phyloP scores from a whole-genome alignment of 2,329 filamentous ascomycete genomes.

The Escovopsis sp. region DNA sequence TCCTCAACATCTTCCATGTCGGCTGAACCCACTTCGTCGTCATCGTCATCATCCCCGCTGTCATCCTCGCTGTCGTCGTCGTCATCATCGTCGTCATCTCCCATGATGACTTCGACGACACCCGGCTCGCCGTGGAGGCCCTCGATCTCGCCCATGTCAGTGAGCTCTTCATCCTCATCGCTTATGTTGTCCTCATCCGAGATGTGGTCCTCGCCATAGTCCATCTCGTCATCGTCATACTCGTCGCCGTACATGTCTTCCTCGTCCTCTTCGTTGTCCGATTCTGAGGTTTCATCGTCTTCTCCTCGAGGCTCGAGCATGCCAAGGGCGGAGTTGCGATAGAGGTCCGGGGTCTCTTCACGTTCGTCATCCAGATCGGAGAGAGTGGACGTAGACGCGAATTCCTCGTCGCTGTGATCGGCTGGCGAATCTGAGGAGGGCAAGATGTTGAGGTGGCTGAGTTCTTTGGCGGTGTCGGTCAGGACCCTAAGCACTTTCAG shows the following conservation, averaged over 20 bases:
- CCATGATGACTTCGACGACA: constrained; percentile 65
- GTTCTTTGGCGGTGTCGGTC: constrained; percentile 69
- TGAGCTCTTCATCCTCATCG: constrained; percentile 73
- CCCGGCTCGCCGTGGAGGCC: constrained; percentile 47
- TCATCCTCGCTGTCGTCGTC: constrained; percentile 46
- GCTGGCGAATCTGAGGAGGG: constrained; percentile 44
- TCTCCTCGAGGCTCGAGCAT: constrained; percentile 80
- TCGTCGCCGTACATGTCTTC: constrained; percentile 91
- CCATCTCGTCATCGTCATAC: constrained; percentile 84
- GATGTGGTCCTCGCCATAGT: constrained; percentile 70
- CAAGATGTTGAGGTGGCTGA: constrained; percentile 70
- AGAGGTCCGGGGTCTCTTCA: constrained; percentile 92
- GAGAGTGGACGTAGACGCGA: constrained; percentile 72
- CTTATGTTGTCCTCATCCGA: constrained; percentile 77
- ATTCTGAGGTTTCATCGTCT: constrained; percentile 68
- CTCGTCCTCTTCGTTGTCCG: constrained; percentile 57
- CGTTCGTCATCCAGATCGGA: constrained; percentile 77
- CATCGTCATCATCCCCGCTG: constrained; percentile 37
- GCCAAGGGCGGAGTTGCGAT: constrained; percentile 87
- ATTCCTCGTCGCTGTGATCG: constrained; percentile 66
- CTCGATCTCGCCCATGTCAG: constrained; percentile 76
- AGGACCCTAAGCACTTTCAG: constrained; percentile 76
- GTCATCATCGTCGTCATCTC: constrained; percentile 49
- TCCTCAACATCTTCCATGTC: constrained; percentile 39
- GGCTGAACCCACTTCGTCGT: constrained; percentile 30